Evolutionary conservation across 2,329 filamentous ascomycete genomes (phyloP).

Genomic region (Fusarium solani-melongenae): DNA sequence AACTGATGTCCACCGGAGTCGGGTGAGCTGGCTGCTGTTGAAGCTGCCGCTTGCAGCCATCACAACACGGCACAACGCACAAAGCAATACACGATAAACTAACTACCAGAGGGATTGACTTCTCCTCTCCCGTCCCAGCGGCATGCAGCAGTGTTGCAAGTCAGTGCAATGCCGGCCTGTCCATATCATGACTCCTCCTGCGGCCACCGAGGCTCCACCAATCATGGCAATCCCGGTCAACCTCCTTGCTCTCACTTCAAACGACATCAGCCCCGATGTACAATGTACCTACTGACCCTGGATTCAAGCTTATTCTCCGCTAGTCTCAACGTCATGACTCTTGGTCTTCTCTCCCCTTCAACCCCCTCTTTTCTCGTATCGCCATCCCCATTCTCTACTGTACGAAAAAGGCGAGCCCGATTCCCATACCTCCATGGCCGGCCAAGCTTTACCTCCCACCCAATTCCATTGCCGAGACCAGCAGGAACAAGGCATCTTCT

Average conservation of each 20-base stretch:
- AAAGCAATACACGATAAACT: slow-evolving; percentile 2
- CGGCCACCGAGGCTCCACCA: slow-evolving; percentile 24
- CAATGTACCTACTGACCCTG: slow-evolving; percentile 9
- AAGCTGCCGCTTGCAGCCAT: background rate
- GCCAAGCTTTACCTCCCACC: background rate
- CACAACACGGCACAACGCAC: background rate
- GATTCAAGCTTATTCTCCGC: slow-evolving; percentile 27
- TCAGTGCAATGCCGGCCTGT: slow-evolving; percentile 3
- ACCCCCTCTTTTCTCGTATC: slow-evolving; percentile 9
- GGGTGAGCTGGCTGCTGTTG: background rate
- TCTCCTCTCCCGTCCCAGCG: background rate
- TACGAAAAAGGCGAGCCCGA: too few relatives aligned
- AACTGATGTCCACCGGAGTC: background rate
- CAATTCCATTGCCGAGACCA: background rate
- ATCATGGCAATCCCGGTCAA: slow-evolving; percentile 16
- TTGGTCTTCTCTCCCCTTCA: slow-evolving; percentile 1
- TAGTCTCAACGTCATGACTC: slow-evolving; percentile 32
- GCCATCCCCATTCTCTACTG: background rate
- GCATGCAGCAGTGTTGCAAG: slow-evolving; percentile 13
- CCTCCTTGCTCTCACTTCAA: slow-evolving; percentile 21
- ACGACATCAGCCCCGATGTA: slow-evolving; percentile 14
- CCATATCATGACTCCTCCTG: slow-evolving; percentile 35
- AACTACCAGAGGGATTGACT: background rate
- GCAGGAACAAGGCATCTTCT: background rate
- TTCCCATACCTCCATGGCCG: background rate